Conservation (phyloP, 371 early-diverging fungal genomes). For the Synchytrium microbalum region DNA sequence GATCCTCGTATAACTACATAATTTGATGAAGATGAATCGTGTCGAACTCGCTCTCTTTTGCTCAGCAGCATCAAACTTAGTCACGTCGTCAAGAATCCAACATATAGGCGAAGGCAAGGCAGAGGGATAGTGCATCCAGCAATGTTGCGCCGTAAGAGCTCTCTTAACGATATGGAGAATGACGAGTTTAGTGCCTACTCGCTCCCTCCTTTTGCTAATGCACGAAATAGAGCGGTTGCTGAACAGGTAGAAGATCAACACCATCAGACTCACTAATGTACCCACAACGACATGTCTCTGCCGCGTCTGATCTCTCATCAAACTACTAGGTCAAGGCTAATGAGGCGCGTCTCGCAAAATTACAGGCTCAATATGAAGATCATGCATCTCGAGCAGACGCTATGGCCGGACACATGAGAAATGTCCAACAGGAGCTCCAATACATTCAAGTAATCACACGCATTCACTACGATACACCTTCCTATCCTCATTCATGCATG, state of each 20-base stretch:
- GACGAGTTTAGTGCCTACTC: slow-evolving; percentile 36
- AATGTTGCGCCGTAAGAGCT: not conserved
- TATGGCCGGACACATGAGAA: slow-evolving; percentile 40
- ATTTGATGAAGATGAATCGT: too few species aligned
- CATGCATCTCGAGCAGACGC: slow-evolving; percentile 30
- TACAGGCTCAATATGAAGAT: slow-evolving; percentile 36
- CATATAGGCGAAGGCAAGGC: not conserved
- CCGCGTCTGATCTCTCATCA: not conserved
- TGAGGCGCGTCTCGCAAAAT: slow-evolving; percentile 22
- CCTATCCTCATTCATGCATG: too few species aligned
- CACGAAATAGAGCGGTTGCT: slow-evolving; percentile 32
- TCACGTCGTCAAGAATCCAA: too few species aligned
- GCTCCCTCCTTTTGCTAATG: slow-evolving; percentile 41
- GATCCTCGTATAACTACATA: too few species aligned
- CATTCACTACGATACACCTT: too few species aligned
- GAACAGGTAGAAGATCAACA: slow-evolving; percentile 16
- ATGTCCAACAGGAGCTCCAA: slow-evolving; percentile 41
- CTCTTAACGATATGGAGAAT: not conserved
- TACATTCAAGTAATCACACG: slow-evolving; percentile 42
- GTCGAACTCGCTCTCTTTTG: too few species aligned
- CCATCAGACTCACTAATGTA: not conserved
- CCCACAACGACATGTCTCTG: not conserved
- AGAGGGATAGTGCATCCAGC: not conserved
- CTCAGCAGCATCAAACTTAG: too few species aligned
- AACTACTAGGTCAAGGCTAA: slow-evolving; percentile 24